These are phyloP conservation scores for Citrus medica DNA, from an alignment of 345 rosid species.

Conservation along the genomic window DNA sequence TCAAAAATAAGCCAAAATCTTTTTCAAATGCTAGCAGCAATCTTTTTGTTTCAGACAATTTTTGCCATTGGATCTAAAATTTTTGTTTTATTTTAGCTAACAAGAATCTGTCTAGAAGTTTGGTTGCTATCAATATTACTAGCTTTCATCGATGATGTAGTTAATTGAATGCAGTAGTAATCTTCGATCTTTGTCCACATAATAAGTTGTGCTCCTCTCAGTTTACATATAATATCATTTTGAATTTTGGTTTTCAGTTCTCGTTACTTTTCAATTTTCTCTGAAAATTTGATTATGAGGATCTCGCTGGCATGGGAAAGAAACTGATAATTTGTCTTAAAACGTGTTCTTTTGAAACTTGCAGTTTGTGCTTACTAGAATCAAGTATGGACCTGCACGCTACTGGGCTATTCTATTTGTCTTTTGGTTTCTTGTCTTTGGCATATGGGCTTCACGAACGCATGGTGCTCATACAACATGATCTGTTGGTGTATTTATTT, in stretches of 20 bases:
- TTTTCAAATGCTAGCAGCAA: not conserved
- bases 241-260: not conserved
- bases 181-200: not conserved
- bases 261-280: not conserved
- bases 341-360: constrained; percentile 10
- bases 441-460: constrained; percentile 90
- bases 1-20: not conserved
- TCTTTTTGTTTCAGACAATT: not conserved
- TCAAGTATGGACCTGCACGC: constrained; percentile 95
- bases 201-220: not conserved
- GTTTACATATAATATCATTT: not conserved
- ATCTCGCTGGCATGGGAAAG: not conserved
- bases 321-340: not conserved
- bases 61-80: not conserved
- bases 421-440: constrained; percentile 98
- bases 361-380: constrained; percentile 96
- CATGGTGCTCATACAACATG: constrained; percentile 55
- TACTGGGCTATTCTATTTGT: constrained; percentile 96
- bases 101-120: not conserved
- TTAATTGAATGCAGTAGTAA: not conserved
- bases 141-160: not conserved
- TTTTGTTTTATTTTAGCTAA: not conserved
- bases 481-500: constrained; percentile 10
- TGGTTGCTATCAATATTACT: not conserved
- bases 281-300: not conserved